Percentiles rank a stretch among this genome's conserved stretches.
Conservation (phyloP, 2,329 filamentous ascomycete species). For the Hypoxylon sp. region DNA sequence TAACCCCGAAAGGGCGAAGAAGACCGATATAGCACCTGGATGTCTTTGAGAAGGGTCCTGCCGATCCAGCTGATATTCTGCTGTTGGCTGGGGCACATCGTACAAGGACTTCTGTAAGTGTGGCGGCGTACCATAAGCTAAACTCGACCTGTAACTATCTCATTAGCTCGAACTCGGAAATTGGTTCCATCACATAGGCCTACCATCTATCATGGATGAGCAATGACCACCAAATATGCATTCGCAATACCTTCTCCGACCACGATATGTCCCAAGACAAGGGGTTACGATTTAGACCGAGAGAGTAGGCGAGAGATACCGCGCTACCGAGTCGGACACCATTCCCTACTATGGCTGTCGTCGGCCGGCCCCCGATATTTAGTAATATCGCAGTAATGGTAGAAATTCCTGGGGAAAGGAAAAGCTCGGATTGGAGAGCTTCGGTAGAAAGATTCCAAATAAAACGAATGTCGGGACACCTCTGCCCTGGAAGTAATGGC, state of each 20-base stretch:
- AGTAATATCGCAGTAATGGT: slow-evolving; percentile 71
- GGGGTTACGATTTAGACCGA: slow-evolving; percentile 69
- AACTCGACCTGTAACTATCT: slow-evolving; percentile 60
- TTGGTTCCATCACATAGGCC: slow-evolving; percentile 22
- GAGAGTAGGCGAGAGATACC: slow-evolving; percentile 66
- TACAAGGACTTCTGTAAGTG: slow-evolving; percentile 62
- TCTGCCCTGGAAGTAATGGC: slow-evolving; percentile 59
- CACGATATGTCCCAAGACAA: slow-evolving; percentile 66
- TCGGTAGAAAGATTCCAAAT: slow-evolving; percentile 74
- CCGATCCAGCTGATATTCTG: slow-evolving; percentile 54
- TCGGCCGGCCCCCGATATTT: slow-evolving; percentile 72
- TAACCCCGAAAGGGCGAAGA: slow-evolving; percentile 62
- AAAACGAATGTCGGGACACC: slow-evolving; percentile 70
- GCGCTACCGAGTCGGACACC: slow-evolving; percentile 65
- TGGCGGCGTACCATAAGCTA: slow-evolving; percentile 68
- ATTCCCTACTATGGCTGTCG: slow-evolving; percentile 72
- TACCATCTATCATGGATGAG: slow-evolving; percentile 70
- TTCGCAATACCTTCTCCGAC: slow-evolving; percentile 65
- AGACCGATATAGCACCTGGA: slow-evolving; percentile 56
- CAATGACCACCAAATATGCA: slow-evolving; percentile 70
- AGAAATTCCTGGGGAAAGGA: slow-evolving; percentile 70
- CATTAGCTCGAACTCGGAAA: neutral
- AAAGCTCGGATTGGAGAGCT: slow-evolving; percentile 71
- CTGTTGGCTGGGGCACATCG: slow-evolving; percentile 63
- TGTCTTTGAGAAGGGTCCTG: slow-evolving; percentile 33